Percentiles rank a stretch among this genome's conserved stretches.
Evolutionary conservation across 108 stramenopile genomes (phyloP).

Genomic region (Tribonema minus): DNA sequence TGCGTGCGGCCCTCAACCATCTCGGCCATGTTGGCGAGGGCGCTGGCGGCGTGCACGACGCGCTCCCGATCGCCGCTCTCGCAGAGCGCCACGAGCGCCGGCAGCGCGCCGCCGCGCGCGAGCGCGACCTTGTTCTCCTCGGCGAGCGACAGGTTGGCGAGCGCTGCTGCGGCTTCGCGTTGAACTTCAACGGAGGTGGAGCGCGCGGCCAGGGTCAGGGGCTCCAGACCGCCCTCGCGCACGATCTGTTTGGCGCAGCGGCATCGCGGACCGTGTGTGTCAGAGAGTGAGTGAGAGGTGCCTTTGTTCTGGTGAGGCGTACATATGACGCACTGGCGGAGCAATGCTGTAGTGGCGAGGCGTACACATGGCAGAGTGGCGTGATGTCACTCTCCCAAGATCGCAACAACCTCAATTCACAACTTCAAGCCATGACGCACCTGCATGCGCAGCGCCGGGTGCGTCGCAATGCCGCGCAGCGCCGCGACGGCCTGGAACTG

Average conservation of each 20-base stretch:
- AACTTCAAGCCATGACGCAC: too few species aligned
- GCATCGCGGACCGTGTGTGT: too few species aligned
- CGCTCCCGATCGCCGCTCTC: conserved; percentile 60
- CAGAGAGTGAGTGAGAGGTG: too few species aligned
- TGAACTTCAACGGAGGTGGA: conserved; percentile 59
- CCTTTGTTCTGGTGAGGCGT: too few species aligned
- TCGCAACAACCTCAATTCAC: too few species aligned
- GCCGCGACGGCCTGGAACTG: conserved; percentile 82
- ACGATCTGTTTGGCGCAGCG: too few species aligned
- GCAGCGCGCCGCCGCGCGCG: conserved; percentile 67
- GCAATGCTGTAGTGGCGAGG: too few species aligned
- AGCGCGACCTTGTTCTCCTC: conserved; percentile 74
- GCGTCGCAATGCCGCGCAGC: conserved; percentile 68
- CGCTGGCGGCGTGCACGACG: conserved; percentile 60
- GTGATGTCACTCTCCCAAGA: too few species aligned
- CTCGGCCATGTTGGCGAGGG: conserved; percentile 67
- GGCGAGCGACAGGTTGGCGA: conserved; percentile 69
- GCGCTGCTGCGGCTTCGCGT: conserved; percentile 67
- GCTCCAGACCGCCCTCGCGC: conserved; percentile 69
- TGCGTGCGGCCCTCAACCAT: conserved; percentile 67
- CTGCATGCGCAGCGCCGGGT: conserved; percentile 60
- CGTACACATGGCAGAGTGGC: too few species aligned
- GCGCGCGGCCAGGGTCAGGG: conserved; percentile 64
- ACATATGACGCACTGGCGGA: too few species aligned
- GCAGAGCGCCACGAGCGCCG: conserved; percentile 62